Evolutionary conservation across 768 basidiomycete species (phyloP), one percentile per base, ranked within the genome.

Genomic region (Mycena amicta): DNA sequence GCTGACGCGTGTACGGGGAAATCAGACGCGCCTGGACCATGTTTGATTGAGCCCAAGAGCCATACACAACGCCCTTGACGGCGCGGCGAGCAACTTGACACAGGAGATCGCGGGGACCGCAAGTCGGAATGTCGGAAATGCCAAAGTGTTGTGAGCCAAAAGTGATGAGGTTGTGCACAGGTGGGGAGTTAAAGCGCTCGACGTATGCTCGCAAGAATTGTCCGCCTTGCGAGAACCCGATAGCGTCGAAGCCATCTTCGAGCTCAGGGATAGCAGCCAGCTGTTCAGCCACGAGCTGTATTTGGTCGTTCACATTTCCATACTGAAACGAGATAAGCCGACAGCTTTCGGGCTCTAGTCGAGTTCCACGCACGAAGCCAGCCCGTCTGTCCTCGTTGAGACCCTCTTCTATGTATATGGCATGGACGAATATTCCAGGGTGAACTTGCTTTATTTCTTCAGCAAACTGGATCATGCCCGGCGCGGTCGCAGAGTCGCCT

Each of bases 81-180:
- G 85, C 83, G 27, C 82, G 79, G 29, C 87, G 80, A 25, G 88
- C 88, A 30, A 86, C 64, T 61, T 86, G 82, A 71, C 92, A 94
- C 25, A 90, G 57, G 11, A 92, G 64, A 67, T 94, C 92, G 66
- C 75, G 82, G 2, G 84, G 72, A 27, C 75, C 69, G 67, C 93
- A 95, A 1, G 66, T 29, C 0, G 92, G 88, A 18, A 93, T 75
- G 67, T 92, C 90, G 5, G 89, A 86, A 37, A 93, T 78, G 26
- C 92, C 92, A 87, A 92, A 91, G 67, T 93, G 92, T 59, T 92
- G 92, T 20, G 90, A 86, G 45, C 92, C 93, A 68, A 95, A 93
- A 0, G 92, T 93, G 47, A 95, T 83, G 61, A 95, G 82, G 70
- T 93, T 95, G 70, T 87, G 76, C 3, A 93, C 75, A 0, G 86